These are phyloP conservation scores for Starmerella stellata DNA, from an alignment of 805 yeast genomes.

Conservation along the genomic window DNA sequence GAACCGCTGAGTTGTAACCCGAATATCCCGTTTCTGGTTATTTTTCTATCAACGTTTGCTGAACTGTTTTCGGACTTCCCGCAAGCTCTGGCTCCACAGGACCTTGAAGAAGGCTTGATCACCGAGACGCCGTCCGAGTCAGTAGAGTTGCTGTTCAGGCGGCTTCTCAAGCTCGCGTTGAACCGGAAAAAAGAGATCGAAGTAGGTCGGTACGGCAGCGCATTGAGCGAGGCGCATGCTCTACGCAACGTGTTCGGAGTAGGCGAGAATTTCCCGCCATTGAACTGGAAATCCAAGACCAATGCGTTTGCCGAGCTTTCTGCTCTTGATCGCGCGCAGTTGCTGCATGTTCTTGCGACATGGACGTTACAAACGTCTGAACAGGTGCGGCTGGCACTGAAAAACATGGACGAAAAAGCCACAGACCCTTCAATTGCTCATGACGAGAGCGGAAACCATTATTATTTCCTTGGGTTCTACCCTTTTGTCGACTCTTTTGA, in stretches of 20 bases:
- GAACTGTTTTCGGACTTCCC: conserved; percentile 21
- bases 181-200: conserved; percentile 28
- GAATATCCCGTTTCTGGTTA: conserved; percentile 18
- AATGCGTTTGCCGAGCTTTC: conserved; percentile 19
- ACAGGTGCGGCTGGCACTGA: conserved; percentile 15
- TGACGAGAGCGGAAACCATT: conserved; percentile 14
- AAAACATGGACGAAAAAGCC: conserved; percentile 11
- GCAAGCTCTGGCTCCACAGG: conserved; percentile 25
- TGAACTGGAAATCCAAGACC: conserved; percentile 17
- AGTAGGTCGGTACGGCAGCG: conserved; percentile 22
- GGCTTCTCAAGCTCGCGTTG: conserved; percentile 23
- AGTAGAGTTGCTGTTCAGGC: conserved; percentile 21
- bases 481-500: conserved; percentile 14
- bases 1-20: too few relatives aligned
- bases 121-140: conserved; percentile 11
- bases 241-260: conserved; percentile 19
- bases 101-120: conserved; percentile 24
- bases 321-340: conserved; percentile 22
- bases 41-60: conserved; percentile 15
- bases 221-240: conserved; percentile 25
- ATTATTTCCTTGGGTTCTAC: conserved; percentile 15
- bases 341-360: conserved; percentile 21
- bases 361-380: conserved; percentile 23
- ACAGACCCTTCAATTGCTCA: conserved; percentile 16
- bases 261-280: conserved; percentile 18